Evolutionary conservation across 176 grass and related monocot genomes (phyloP), one percentile per base, ranked within the genome.

Genomic region (Canna indica): DNA sequence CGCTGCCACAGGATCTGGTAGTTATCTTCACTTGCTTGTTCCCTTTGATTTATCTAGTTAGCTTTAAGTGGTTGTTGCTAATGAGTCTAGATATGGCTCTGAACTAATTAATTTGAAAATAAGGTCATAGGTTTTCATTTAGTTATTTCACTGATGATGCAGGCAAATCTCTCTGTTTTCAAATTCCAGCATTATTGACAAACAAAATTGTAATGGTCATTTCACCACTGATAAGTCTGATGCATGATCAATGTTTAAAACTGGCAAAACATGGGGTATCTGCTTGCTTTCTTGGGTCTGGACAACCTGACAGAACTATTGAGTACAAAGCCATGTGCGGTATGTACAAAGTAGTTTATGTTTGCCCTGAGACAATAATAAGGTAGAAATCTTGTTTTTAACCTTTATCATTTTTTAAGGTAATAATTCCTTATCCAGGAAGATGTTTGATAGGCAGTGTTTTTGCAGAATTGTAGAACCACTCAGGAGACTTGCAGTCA

Each of bases 161-260:
- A 97, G 93, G 93, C 28, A 97, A 97, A 50, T 97, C 88, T 76
- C 86, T 92, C 42, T 97, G 93, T 74, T 97, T 97, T 77, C 93
- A 92, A 75, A 83, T 92, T 47, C 93, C 88, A 56, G 93, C 93
- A 79, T 75, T 92, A 71, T 77, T 97, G 69, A 87, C 82, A 74
- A 27, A 74, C 14, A 97, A 90, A 73, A 61, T 92, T 70, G 93
- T 97, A 63, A 84, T 90, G 45, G 88, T 92, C 32, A 83, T 97
- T 74, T 97, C 88, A 74, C 88, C 93, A 13, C 83, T 97, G 69
- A 97, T 97, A 87, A 97, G 93, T 85, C 77, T 97, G 69, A 97
- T 97, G 93, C 88, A 92, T 12, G 93, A 97, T 71, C 93, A 92
- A 35, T 97, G 93, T 79, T 77, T 97, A 26, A 97, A 92, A 68